Evolutionary conservation across 805 yeast species (phyloP).

Genomic region (Starmerella kuoi): DNA sequence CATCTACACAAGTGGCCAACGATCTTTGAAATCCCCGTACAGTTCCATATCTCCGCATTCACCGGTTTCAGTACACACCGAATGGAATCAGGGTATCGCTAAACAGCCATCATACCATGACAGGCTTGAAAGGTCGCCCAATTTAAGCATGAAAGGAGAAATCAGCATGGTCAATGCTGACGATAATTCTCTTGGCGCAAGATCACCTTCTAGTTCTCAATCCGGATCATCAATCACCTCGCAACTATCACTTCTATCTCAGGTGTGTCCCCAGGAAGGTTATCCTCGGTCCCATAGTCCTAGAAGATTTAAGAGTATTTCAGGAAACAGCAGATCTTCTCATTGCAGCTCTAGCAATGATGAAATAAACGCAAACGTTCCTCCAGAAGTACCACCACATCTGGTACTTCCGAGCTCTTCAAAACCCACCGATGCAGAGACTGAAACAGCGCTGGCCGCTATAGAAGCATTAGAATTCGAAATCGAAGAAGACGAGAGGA

Average conservation of each 20-base stretch:
- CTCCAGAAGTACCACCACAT: constrained; percentile 22
- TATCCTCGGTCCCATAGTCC: constrained; percentile 4
- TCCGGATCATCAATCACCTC: constrained; percentile 12
- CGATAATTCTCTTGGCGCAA: neutral
- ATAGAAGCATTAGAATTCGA: constrained; percentile 13
- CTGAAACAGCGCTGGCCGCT: constrained; percentile 15
- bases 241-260: constrained; percentile 13
- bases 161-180: neutral
- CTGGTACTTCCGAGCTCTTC: neutral
- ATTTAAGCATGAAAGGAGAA: neutral
- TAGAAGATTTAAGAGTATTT: too few species aligned
- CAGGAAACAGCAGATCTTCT: too few species aligned
- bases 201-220: constrained; percentile 5
- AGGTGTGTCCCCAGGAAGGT: constrained; percentile 1
- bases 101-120: constrained; percentile 2
- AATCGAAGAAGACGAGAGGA: constrained; percentile 4
- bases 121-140: constrained; percentile 1
- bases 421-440: neutral
- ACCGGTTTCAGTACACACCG: constrained; percentile 1
- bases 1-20: too few species aligned
- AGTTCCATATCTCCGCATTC: too few species aligned
- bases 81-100: constrained; percentile 10
- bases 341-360: neutral
- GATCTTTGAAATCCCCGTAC: too few species aligned
- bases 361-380: constrained; percentile 16